These are phyloP conservation scores for Blastomyces parvus DNA, from an alignment of 2,329 filamentous ascomycete genomes.

Conservation along the genomic window DNA sequence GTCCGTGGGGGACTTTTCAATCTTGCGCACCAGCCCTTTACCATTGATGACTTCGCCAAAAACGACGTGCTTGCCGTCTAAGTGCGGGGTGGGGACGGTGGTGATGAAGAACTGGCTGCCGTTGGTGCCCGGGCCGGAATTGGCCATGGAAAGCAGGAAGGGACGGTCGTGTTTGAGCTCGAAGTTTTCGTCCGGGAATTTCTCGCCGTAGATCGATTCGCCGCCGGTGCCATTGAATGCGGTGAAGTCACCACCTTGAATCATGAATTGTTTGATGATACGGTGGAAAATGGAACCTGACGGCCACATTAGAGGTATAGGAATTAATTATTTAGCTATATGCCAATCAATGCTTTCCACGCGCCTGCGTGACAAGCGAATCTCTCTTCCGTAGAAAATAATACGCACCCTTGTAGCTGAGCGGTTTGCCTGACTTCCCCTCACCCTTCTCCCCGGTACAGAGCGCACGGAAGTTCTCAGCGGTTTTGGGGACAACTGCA, in stretches of 20 bases:
- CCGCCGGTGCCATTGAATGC: slow-evolving; percentile 88
- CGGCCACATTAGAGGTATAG: neutral
- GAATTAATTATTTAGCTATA: neutral
- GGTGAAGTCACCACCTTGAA: slow-evolving; percentile 96
- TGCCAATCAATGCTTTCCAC: neutral
- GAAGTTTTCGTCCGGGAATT: slow-evolving; percentile 97
- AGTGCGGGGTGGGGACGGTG: slow-evolving; percentile 85
- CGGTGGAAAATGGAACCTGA: slow-evolving; percentile 78
- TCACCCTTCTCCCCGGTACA: slow-evolving; percentile 72
- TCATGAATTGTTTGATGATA: slow-evolving; percentile 98
- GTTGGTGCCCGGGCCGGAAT: slow-evolving; percentile 90
- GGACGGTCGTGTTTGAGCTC: slow-evolving; percentile 82
- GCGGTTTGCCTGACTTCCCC: slow-evolving; percentile 70
- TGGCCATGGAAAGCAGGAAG: slow-evolving; percentile 95
- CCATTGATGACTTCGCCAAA: slow-evolving; percentile 91
- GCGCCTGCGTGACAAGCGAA: neutral
- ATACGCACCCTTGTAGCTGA: slow-evolving; percentile 69
- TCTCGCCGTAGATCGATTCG: slow-evolving; percentile 94
- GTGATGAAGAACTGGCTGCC: slow-evolving; percentile 98
- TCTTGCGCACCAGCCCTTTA: slow-evolving; percentile 79
- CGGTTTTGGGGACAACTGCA: slow-evolving; percentile 74
- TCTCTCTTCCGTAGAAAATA: neutral
- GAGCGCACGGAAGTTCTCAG: slow-evolving; percentile 73
- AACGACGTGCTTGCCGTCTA: slow-evolving; percentile 94
- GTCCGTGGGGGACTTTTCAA: slow-evolving; percentile 73